Evolutionary conservation across 2,329 filamentous ascomycete species (phyloP).

Genomic region (Colletotrichum siamense): DNA sequence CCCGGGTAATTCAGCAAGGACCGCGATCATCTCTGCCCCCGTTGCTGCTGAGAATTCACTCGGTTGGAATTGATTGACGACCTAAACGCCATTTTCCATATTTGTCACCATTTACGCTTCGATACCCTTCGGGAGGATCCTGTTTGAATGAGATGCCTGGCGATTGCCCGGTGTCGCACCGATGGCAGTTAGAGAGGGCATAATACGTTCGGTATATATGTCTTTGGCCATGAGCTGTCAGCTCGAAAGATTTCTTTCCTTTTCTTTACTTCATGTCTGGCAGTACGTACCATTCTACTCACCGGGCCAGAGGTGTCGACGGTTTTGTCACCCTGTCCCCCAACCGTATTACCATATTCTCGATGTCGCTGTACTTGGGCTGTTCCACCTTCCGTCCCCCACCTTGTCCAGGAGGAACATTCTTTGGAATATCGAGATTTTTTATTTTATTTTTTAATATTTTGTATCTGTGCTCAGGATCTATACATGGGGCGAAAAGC

Average conservation of each 20-base stretch:
- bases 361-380: background rate
- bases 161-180: slow-evolving; percentile 7
- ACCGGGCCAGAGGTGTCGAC: background rate
- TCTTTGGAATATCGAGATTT: background rate
- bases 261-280: slow-evolving; percentile 6
- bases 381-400: background rate
- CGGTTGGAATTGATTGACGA: slow-evolving; percentile 81
- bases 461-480: slow-evolving; percentile 16
- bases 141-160: slow-evolving; percentile 17
- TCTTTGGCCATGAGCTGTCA: slow-evolving; percentile 11
- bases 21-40: slow-evolving; percentile 80
- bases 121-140: slow-evolving; percentile 25
- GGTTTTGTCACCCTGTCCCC: background rate
- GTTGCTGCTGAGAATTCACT: slow-evolving; percentile 94
- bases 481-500: slow-evolving; percentile 2
- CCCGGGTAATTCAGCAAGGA: slow-evolving; percentile 59
- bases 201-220: background rate
- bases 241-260: slow-evolving; percentile 18
- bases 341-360: background rate
- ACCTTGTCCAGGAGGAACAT: background rate
- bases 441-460: slow-evolving; percentile 18
- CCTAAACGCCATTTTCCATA: slow-evolving; percentile 29
- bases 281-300: slow-evolving; percentile 12
- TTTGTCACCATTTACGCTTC: slow-evolving; percentile 21
- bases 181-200: slow-evolving; percentile 10